phyloP scores from a whole-genome alignment of 2,329 filamentous ascomycete genomes.

The Hymenotorrendiella dingleyae region DNA sequence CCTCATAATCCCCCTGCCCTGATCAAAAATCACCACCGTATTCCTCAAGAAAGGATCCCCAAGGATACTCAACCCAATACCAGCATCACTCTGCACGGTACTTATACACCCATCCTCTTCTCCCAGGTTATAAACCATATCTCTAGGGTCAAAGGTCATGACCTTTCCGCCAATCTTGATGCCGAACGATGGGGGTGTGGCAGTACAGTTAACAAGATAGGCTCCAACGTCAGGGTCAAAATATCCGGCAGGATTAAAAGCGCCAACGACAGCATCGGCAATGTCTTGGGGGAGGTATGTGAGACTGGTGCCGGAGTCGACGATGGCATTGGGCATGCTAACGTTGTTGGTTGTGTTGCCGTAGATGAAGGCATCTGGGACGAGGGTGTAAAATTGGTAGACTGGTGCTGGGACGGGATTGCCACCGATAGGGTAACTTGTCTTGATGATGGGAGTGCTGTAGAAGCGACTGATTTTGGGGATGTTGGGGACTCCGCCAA shows the following conservation, averaged over 20 bases:
- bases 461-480: slow-evolving; percentile 10
- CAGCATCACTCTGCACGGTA: not conserved
- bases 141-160: slow-evolving; percentile 9
- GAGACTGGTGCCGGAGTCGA: slow-evolving; percentile 14
- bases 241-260: slow-evolving; percentile 8
- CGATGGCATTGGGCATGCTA: slow-evolving; percentile 1
- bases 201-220: slow-evolving; percentile 12
- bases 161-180: slow-evolving; percentile 13
- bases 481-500: slow-evolving; percentile 45
- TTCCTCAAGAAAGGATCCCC: slow-evolving; percentile 44
- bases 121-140: slow-evolving; percentile 11
- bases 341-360: not conserved
- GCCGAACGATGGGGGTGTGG: slow-evolving; percentile 11
- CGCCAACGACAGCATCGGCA: slow-evolving; percentile 7
- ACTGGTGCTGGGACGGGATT: slow-evolving; percentile 1
- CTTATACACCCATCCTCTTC: not conserved
- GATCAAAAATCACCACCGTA: slow-evolving; percentile 44
- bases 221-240: not conserved
- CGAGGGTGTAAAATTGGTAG: slow-evolving; percentile 13
- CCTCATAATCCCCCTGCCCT: slow-evolving; percentile 40
- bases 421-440: slow-evolving; percentile 1
- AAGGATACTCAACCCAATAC: slow-evolving; percentile 33
- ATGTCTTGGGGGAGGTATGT: slow-evolving; percentile 8
- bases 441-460: slow-evolving; percentile 13
- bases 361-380: slow-evolving; percentile 11